A percentile compares a stretch with the other conserved stretches of the same genome.
Evolutionary conservation across 495 filamentous ascomycete species (phyloP).

Genomic region (Talaromyces stipitatus): DNA sequence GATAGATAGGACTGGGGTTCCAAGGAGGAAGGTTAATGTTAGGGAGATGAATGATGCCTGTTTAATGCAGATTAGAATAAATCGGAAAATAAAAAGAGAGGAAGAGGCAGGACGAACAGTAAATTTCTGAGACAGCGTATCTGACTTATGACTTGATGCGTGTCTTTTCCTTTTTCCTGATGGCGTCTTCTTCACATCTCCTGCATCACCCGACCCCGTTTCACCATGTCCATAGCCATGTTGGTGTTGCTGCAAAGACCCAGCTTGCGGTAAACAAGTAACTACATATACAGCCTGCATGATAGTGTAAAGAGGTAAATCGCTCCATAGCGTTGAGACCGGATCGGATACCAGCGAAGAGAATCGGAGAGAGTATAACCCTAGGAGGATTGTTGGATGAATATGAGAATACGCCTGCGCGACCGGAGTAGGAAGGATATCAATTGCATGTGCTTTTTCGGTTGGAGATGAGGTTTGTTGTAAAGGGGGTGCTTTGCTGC

Average conservation of each 20-base stretch:
- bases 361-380: slow-evolving; percentile 55
- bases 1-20: slow-evolving; percentile 53
- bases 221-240: neutral
- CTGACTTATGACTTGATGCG: slow-evolving; percentile 11
- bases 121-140: slow-evolving; percentile 20
- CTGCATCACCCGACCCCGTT: slow-evolving; percentile 29
- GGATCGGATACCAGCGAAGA: slow-evolving; percentile 62
- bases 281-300: slow-evolving; percentile 64
- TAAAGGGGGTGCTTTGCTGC: neutral
- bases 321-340: slow-evolving; percentile 50
- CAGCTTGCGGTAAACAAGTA: slow-evolving; percentile 64
- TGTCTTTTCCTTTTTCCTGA: slow-evolving; percentile 18
- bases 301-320: slow-evolving; percentile 53
- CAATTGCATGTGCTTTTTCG: slow-evolving; percentile 14
- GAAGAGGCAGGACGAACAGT: slow-evolving; percentile 21
- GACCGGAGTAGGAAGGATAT: slow-evolving; percentile 39
- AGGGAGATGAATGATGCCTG: slow-evolving; percentile 57
- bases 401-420: slow-evolving; percentile 48
- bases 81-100: slow-evolving; percentile 8
- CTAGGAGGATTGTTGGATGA: slow-evolving; percentile 60
- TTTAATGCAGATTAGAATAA: slow-evolving; percentile 17
- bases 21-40: slow-evolving; percentile 57
- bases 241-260: slow-evolving; percentile 19
- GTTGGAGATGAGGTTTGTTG: neutral
- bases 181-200: slow-evolving; percentile 30